Evolutionary conservation across 768 basidiomycete species (phyloP), one percentile per base, ranked within the genome.

Genomic region (Trametes cinnabarina): DNA sequence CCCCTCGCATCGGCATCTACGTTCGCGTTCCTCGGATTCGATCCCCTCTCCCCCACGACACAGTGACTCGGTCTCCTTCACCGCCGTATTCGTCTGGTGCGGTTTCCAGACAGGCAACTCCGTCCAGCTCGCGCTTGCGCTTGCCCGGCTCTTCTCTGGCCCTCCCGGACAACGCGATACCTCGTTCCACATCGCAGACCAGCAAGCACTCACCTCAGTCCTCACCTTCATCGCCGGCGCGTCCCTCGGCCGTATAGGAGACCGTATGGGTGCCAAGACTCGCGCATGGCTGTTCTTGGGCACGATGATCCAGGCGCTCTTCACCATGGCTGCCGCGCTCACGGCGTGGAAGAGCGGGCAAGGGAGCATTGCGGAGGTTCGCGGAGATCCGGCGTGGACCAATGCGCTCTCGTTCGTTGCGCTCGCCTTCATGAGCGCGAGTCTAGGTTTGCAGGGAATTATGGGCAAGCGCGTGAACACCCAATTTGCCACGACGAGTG

Each of bases 21-120:
- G 14, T 15, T 11, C 23, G 10, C 39, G 15, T 32, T 19, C 46
- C 55, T 8, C 40, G 52, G 49, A 41, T 51, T 34, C 50, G 25
- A 47, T 25, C 22, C 22, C 26, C 19, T 32, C 35, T 12, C 25
- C 23, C 26, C 44, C 25, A 12, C 44, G 44, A 22, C 46, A 30
- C 60, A 91, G 88, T 14, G 86, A 89, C 65, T 81, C 82, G 1
- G 76, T 92, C 26, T 84, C 83, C 3, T 92, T 92, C 74, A 83
- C 88, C 42, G 87, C 91, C 2, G 76, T 90, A 46, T 92, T 85
- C 69, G 83, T 92, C 12, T 93, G 91, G 89, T 88, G 86, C 70
- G 90, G 86, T 14, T 92, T 92, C 71, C 90, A 92, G 71, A 92
- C 90, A 0, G 90, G 88, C 50, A 90, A 90, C 68, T 83, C 83